Evolutionary conservation across 805 yeast species (phyloP).

Genomic region (Sugiyamaella valdiviana): DNA sequence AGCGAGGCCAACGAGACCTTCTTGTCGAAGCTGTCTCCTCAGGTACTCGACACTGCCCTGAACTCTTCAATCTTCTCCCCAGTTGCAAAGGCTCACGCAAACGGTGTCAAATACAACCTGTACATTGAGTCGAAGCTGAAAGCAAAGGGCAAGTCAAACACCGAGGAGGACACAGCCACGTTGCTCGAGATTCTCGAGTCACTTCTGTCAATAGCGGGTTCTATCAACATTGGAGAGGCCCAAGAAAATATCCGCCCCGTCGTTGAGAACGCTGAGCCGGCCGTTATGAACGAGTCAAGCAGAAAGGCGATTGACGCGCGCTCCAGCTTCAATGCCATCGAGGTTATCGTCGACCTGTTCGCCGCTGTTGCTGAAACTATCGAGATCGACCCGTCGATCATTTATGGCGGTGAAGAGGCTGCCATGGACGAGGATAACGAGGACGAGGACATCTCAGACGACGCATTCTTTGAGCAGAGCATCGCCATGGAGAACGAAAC

Average conservation of each 20-base stretch:
- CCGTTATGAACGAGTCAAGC: slow-evolving; percentile 18
- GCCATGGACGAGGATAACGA: slow-evolving; percentile 7
- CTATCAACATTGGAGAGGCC: slow-evolving; percentile 14
- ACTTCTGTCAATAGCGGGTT: slow-evolving; percentile 11
- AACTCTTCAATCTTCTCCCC: neutral
- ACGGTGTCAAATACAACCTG: slow-evolving; percentile 27
- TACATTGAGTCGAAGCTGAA: slow-evolving; percentile 11
- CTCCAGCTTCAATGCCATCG: slow-evolving; percentile 51
- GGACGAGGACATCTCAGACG: slow-evolving; percentile 21
- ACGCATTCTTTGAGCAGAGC: slow-evolving; percentile 13
- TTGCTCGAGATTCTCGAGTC: slow-evolving; percentile 14
- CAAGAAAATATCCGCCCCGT: slow-evolving; percentile 12
- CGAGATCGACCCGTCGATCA: slow-evolving; percentile 27
- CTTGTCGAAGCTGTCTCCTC: slow-evolving; percentile 10
- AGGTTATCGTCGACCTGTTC: slow-evolving; percentile 65
- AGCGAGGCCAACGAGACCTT: slow-evolving; percentile 26
- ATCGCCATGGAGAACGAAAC: slow-evolving; percentile 10
- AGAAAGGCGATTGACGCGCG: slow-evolving; percentile 26
- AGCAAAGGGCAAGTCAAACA: slow-evolving; percentile 2
- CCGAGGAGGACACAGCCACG: slow-evolving; percentile 10
- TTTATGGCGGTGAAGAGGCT: slow-evolving; percentile 6
- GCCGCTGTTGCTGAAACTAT: slow-evolving; percentile 64
- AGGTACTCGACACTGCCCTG: neutral
- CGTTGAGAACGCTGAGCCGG: slow-evolving; percentile 19
- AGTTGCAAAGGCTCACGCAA: slow-evolving; percentile 23